Evolutionary conservation across 1,284 basidiomycete genomes (phyloP).

Genomic region (Cystobasidium sp.): DNA sequence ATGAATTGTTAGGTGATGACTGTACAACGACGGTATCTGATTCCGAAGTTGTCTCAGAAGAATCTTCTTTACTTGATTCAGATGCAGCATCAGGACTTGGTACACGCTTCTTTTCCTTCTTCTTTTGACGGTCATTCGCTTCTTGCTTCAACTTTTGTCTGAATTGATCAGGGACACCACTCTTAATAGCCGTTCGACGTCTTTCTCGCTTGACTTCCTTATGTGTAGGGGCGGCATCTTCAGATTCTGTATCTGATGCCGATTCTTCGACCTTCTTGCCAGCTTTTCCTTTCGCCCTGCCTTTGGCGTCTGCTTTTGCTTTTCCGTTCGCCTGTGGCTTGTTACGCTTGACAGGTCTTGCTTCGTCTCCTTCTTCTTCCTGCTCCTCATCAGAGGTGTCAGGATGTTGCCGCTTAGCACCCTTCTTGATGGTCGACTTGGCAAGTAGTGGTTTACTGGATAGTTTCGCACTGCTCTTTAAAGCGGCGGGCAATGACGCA

Average conservation of each 20-base stretch:
- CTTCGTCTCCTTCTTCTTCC: no score
- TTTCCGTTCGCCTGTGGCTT: no score
- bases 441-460: neutral
- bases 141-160: constrained; percentile 3
- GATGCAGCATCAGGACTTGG: neutral
- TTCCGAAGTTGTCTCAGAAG: neutral
- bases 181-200: constrained; percentile 16
- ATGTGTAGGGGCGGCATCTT: neutral
- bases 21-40: constrained; percentile 3
- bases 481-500: neutral
- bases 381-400: no score
- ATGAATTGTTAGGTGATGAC: neutral
- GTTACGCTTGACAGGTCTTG: no score
- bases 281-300: neutral
- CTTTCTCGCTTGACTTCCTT: neutral
- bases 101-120: neutral
- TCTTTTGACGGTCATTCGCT: neutral
- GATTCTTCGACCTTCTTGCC: neutral
- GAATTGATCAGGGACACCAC: neutral
- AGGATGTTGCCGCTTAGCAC: no score
- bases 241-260: neutral
- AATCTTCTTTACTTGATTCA: neutral
- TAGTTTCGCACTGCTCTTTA: neutral
- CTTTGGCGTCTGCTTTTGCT: neutral
- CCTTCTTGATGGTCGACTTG: no score